Evolutionary conservation across 768 basidiomycete species (phyloP).

Genomic region (Nidula microcarpa): DNA sequence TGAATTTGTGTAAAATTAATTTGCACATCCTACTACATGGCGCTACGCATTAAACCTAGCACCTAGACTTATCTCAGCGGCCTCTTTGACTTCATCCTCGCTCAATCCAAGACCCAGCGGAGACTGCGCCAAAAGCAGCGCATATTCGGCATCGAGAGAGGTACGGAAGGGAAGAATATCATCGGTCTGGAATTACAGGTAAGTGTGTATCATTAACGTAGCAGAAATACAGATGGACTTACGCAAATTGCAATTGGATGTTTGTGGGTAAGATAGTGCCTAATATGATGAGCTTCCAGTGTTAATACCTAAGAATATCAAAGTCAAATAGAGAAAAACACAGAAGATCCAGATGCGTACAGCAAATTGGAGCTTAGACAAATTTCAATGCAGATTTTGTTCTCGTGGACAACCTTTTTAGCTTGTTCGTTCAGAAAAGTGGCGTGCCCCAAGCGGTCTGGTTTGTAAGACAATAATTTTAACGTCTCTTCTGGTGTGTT

Average conservation of each 20-base stretch:
- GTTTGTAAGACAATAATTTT: constrained; percentile 55
- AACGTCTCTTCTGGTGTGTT: constrained; percentile 44
- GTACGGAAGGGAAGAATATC: constrained; percentile 78
- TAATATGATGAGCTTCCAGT: constrained; percentile 72
- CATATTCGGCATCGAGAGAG: constrained; percentile 74
- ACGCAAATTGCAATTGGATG: constrained; percentile 82
- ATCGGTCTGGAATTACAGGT: constrained; percentile 57
- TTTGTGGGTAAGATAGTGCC: constrained; percentile 53
- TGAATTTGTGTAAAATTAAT: no score
- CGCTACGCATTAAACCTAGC: constrained; percentile 22
- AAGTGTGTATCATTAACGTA: not conserved
- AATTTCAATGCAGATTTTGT: constrained; percentile 68
- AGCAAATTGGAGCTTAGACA: constrained; percentile 79
- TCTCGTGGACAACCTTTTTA: constrained; percentile 46
- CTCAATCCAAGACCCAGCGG: constrained; percentile 70
- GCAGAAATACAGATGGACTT: constrained; percentile 18
- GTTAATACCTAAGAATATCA: constrained; percentile 41
- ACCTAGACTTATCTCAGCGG: constrained; percentile 63
- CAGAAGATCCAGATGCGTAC: constrained; percentile 31
- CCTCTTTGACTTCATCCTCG: constrained; percentile 47
- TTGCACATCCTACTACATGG: no score
- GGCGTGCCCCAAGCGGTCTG: constrained; percentile 75
- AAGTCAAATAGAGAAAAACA: not conserved
- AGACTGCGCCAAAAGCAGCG: constrained; percentile 67
- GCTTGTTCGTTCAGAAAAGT: constrained; percentile 71